These are phyloP conservation scores for Penicillium cosmopolitanum DNA, from an alignment of 495 filamentous ascomycete species.

Conservation along the genomic window DNA sequence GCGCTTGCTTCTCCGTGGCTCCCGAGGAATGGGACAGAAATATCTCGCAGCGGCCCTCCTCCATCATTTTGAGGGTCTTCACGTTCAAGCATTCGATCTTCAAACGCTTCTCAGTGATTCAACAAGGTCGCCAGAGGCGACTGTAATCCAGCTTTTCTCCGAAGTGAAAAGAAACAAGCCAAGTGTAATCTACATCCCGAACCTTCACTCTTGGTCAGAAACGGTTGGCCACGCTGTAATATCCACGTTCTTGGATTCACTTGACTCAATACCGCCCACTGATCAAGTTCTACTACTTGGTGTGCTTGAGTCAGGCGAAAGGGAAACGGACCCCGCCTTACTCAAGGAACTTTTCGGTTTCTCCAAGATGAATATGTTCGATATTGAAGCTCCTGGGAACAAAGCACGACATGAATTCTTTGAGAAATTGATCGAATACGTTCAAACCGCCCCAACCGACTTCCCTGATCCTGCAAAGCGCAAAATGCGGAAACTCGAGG, in stretches of 20 bases:
- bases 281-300: conserved; percentile 88
- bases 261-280: conserved; percentile 77
- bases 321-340: conserved; percentile 61
- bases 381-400: conserved; percentile 66
- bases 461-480: conserved; percentile 86
- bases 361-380: conserved; percentile 74
- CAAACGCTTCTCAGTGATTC: conserved; percentile 76
- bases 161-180: conserved; percentile 95
- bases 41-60: conserved; percentile 87
- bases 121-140: conserved; percentile 77
- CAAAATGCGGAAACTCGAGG: conserved; percentile 80
- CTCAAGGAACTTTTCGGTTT: conserved; percentile 81
- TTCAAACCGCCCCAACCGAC: conserved; percentile 75
- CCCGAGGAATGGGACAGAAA: conserved; percentile 88
- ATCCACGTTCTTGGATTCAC: conserved; percentile 75
- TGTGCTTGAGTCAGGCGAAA: conserved; percentile 67
- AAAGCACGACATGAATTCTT: conserved; percentile 78
- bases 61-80: conserved; percentile 87
- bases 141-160: conserved; percentile 84
- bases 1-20: conserved; percentile 76
- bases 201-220: conserved; percentile 82
- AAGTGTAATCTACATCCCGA: conserved; percentile 92
- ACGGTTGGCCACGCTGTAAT: conserved; percentile 69
- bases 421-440: conserved; percentile 65
- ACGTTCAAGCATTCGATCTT: conserved; percentile 94